These are phyloP conservation scores for Populus simonii DNA, from an alignment of 345 rosid species.

Conservation along the genomic window DNA sequence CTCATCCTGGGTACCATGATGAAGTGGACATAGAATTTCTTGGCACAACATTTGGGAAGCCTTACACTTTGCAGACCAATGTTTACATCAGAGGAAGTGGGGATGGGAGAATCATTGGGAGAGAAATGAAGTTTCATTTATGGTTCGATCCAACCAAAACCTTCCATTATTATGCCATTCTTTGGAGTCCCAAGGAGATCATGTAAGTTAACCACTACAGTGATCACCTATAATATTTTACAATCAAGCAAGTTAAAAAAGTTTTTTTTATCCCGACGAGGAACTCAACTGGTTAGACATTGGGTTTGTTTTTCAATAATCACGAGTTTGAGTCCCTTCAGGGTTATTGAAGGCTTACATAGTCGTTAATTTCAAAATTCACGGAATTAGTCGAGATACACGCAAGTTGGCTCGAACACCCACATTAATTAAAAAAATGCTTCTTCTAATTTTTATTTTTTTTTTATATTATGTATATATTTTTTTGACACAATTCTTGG, in stretches of 20 bases:
- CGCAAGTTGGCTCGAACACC: fast-evolving
- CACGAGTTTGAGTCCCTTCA: fast-evolving
- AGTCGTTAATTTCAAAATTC: fast-evolving
- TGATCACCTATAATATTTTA: background rate
- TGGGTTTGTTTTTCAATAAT: no score
- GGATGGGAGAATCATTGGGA: constrained; percentile 81
- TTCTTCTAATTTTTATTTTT: no score
- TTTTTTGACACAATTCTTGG: no score
- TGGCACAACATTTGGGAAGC: constrained; percentile 91
- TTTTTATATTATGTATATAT: no score
- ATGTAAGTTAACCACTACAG: constrained; percentile 49
- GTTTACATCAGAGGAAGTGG: constrained; percentile 96
- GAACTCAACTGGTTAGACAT: no score
- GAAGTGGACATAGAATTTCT: constrained; percentile 96
- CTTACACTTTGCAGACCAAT: constrained; percentile 91
- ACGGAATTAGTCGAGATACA: fast-evolving
- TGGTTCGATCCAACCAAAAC: constrained; percentile 90
- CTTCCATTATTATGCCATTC: constrained; percentile 87
- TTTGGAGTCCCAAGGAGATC: constrained; percentile 90
- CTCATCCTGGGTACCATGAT: constrained; percentile 85
- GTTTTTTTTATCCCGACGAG: no score
- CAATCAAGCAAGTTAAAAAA: no score
- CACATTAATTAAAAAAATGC: no score
- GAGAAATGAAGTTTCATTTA: constrained; percentile 86
- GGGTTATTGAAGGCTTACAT: fast-evolving